These are phyloP conservation scores for Canavalia ensiformis DNA, from an alignment of 306 rosid genomes.

Conservation along the genomic window DNA sequence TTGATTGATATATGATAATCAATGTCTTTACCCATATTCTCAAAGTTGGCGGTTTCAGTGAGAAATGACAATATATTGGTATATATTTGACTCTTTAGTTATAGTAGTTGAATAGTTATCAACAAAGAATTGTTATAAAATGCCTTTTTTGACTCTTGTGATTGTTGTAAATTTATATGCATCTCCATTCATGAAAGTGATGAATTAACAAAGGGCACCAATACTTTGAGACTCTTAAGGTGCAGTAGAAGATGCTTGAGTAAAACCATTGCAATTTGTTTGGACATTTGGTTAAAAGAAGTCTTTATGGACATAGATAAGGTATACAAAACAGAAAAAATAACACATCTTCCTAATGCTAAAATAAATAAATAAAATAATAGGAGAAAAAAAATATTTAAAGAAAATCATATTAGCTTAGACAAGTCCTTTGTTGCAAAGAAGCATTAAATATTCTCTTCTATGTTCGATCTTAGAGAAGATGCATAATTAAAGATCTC, in stretches of 20 bases:
- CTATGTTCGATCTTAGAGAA: not conserved
- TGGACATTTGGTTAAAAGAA: not conserved
- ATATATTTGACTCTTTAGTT: not conserved
- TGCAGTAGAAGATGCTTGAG: not conserved
- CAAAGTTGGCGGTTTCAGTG: constrained; percentile 5
- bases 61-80: not conserved
- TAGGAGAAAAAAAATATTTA: not conserved
- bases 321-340: not conserved
- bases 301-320: not conserved
- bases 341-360: not conserved
- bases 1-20: not conserved
- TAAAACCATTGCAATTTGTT: not conserved
- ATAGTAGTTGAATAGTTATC: not conserved
- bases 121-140: not conserved
- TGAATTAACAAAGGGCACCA: not conserved
- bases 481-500: not conserved
- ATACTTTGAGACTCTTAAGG: not conserved
- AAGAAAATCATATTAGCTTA: not conserved
- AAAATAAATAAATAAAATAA: not conserved
- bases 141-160: constrained; percentile 3
- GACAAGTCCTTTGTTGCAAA: not conserved
- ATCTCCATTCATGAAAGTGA: constrained; percentile 1
- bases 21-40: not conserved
- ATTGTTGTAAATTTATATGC: not conserved
- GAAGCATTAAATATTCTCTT: not conserved